Base-by-base conservation (phyloP, 768 basidiomycete species). In the Psilocybe tampanensis region DNA sequence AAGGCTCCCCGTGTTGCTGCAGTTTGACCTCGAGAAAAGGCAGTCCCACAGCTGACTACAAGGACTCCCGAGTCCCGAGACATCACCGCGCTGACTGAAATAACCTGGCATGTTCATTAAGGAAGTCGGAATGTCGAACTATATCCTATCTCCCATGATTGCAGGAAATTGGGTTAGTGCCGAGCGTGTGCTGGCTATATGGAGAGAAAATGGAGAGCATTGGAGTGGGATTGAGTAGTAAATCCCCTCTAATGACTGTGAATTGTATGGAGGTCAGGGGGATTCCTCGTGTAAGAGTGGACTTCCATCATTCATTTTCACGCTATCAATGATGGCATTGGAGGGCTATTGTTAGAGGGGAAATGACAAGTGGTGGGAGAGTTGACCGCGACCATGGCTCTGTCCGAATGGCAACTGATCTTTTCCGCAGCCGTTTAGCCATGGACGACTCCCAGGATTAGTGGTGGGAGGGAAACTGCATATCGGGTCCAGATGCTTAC, bases 311-410 rank as follows among this genome's bases (percentile, higher is more conserved):
- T 55, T 58, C 60, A 55, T 55, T 50, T 47, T 24, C 47, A 39
- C 50, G 51, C 44, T 52, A 54, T 61, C 45, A 48, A 47, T 47
- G 55, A 54, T 53, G 53, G 58, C 45, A 34, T 57, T 52, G 56
- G 58, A 13, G 33, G 43, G 36, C 58, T 59, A 59, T 62, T 62
- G 48, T 59, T 59, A 52, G 58, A 45, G 39, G 29, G 22, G 17
- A 17, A 45, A 43, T 51, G 54, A 60, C 60, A 61, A 60, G 49
- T 54, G 61, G 61, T 63, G 64, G 60, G 62, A 63, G 59, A 55
- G 17, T 26, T 41, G 19, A 34, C 48, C 48, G 56, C 54, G 39
- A 50, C 41, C 47, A 34, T 49, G 55, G 60, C 47, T 44, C 47
- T 32, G 19, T 43, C 47, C 58, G 47, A 63, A 39, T 58, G 58